Conservation (phyloP, 1,139 yeast species). For the Kodamaea plutei region DNA sequence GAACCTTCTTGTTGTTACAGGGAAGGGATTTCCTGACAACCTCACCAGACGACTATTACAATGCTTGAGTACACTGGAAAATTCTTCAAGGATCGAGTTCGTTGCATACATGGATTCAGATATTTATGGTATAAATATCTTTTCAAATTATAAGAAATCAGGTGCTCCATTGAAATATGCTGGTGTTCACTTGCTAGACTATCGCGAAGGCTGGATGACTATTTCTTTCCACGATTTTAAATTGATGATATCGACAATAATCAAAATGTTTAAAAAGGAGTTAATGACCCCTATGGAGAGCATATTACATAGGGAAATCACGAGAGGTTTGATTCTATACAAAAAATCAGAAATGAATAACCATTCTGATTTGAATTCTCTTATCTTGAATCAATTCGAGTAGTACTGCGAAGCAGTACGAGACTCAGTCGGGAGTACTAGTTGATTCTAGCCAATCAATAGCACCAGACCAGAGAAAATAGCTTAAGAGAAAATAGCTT, state of each 20-base stretch:
- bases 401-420: background rate
- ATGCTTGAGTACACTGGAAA: conserved; percentile 2
- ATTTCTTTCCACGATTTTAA: conserved; percentile 32
- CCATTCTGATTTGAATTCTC: conserved; percentile 1
- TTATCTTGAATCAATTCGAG: conserved; percentile 1
- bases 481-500: too few species aligned
- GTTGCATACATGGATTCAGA: conserved; percentile 51
- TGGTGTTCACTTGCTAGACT: conserved; percentile 29
- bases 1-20: conserved; percentile 43
- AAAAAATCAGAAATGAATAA: conserved; percentile 59
- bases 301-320: conserved; percentile 41
- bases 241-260: conserved; percentile 18
- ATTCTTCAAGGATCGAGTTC: conserved; percentile 23
- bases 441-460: too few species aligned
- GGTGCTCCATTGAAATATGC: conserved; percentile 3
- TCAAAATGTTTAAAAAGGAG: background rate
- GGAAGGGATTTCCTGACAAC: conserved; percentile 62
- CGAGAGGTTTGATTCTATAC: conserved; percentile 48
- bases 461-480: too few species aligned
- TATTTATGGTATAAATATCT: conserved; percentile 65
- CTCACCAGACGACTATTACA: conserved; percentile 24
- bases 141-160: conserved; percentile 29
- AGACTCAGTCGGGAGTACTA: too few species aligned
- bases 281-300: conserved; percentile 3
- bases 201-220: conserved; percentile 29